Percentiles rank a stretch among this genome's conserved stretches.
These are phyloP conservation scores for Alternaria atra DNA, from an alignment of 2,329 filamentous ascomycete genomes.

Conservation along the genomic window DNA sequence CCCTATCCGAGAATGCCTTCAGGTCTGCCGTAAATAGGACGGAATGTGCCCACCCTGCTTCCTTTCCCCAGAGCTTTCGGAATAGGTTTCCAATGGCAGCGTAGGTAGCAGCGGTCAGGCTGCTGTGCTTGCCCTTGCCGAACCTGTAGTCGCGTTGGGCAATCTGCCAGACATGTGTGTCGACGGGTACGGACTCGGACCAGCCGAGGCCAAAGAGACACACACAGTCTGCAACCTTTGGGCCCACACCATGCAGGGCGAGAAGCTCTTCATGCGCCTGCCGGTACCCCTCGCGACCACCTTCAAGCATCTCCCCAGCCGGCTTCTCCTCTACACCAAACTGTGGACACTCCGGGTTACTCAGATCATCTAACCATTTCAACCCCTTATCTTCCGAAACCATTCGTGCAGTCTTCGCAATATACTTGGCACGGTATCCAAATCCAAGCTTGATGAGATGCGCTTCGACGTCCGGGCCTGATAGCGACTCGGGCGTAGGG, in stretches of 20 bases:
- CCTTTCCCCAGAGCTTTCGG: constrained; percentile 84
- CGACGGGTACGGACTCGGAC: constrained; percentile 93
- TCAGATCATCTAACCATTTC: constrained; percentile 79
- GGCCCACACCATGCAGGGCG: constrained; percentile 84
- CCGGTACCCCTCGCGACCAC: constrained; percentile 73
- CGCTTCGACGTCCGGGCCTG: constrained; percentile 76
- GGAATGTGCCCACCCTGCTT: constrained; percentile 97
- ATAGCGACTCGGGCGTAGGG: constrained; percentile 77
- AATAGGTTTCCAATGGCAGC: constrained; percentile 92
- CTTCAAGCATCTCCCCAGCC: constrained; percentile 60
- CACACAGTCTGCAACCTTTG: constrained; percentile 97
- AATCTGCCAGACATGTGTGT: constrained; percentile 98
- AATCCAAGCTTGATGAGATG: constrained; percentile 86
- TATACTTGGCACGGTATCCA: constrained; percentile 93
- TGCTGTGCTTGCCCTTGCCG: constrained; percentile 81
- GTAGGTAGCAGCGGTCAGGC: constrained; percentile 87
- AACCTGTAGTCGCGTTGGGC: constrained; percentile 96
- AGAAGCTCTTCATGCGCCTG: constrained; percentile 83
- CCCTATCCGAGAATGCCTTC: constrained; percentile 78
- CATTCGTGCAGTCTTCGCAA: constrained; percentile 82
- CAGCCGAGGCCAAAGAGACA: constrained; percentile 96
- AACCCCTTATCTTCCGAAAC: constrained; percentile 71
- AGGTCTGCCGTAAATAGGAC: constrained; percentile 96
- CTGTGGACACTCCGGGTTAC: constrained; percentile 77
- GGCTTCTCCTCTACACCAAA: constrained; percentile 59